Evolutionary conservation across 2,329 filamentous ascomycete species (phyloP).

Genomic region (Aspergillus uvarum): DNA sequence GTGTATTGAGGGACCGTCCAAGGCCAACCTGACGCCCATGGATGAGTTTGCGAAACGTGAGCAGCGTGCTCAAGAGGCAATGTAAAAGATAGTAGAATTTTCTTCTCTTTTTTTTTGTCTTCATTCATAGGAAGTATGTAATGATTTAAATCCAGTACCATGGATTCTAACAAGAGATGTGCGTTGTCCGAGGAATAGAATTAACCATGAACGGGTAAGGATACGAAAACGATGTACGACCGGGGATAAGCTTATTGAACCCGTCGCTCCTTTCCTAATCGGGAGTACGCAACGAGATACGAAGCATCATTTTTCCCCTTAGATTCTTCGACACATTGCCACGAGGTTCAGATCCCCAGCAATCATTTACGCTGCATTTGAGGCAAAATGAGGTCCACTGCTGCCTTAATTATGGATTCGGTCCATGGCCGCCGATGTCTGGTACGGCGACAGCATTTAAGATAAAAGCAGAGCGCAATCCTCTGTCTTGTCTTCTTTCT

Average conservation of each 20-base stretch:
- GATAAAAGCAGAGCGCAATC: constrained; percentile 3
- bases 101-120: too few species aligned
- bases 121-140: not conserved
- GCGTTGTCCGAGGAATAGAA: not conserved
- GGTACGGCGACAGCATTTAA: not conserved
- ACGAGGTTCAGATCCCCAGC: not conserved
- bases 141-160: not conserved
- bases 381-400: not conserved
- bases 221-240: not conserved
- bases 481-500: not conserved
- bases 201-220: not conserved
- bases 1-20: constrained; percentile 43
- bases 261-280: not conserved
- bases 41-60: not conserved
- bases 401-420: not conserved
- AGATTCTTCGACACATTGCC: not conserved
- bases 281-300: constrained; percentile 4
- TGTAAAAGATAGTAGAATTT: not conserved
- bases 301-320: not conserved
- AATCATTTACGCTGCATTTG: not conserved
- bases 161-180: not conserved
- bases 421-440: not conserved
- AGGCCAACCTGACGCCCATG: constrained; percentile 34
- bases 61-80: not conserved
- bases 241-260: not conserved